Evolutionary conservation across 2,329 filamentous ascomycete species (phyloP).

Genomic region (Erysiphe pulchra): DNA sequence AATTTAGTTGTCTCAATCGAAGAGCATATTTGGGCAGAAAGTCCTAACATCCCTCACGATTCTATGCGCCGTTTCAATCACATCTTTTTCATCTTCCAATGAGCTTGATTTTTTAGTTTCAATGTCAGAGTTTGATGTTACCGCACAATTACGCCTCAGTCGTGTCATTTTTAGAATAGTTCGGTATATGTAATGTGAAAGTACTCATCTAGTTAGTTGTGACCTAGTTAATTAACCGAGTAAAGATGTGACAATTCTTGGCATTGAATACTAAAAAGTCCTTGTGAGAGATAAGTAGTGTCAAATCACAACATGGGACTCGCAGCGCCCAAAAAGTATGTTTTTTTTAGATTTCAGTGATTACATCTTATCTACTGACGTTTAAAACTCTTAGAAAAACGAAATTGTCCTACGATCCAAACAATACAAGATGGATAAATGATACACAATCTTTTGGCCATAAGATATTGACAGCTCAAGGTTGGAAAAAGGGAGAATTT

Average conservation of each 20-base stretch:
- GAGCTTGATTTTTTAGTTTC: background rate
- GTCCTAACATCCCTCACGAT: background rate
- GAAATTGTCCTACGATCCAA: constrained; percentile 75
- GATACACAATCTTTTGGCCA: constrained; percentile 69
- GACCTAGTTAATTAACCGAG: too few species aligned
- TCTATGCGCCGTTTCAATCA: background rate
- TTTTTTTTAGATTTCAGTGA: constrained; percentile 5
- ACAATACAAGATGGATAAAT: constrained; percentile 81
- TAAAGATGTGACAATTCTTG: too few species aligned
- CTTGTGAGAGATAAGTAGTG: too few species aligned
- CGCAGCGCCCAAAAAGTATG: constrained; percentile 38
- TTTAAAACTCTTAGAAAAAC: constrained; percentile 11
- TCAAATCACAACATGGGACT: constrained; percentile 30
- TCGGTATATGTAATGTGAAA: too few species aligned
- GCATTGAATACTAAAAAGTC: too few species aligned
- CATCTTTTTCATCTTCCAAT: background rate
- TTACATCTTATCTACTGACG: background rate
- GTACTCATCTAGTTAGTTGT: too few species aligned
- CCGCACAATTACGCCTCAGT: too few species aligned
- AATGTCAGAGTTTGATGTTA: background rate
- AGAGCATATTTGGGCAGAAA: background rate
- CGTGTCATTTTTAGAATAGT: too few species aligned
- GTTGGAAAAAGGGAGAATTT: constrained; percentile 68
- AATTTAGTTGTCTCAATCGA: background rate
- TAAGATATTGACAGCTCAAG: constrained; percentile 64